Evolutionary conservation across 371 early-diverging fungal species (phyloP).

Genomic region (Syncephalastrum monosporum): DNA sequence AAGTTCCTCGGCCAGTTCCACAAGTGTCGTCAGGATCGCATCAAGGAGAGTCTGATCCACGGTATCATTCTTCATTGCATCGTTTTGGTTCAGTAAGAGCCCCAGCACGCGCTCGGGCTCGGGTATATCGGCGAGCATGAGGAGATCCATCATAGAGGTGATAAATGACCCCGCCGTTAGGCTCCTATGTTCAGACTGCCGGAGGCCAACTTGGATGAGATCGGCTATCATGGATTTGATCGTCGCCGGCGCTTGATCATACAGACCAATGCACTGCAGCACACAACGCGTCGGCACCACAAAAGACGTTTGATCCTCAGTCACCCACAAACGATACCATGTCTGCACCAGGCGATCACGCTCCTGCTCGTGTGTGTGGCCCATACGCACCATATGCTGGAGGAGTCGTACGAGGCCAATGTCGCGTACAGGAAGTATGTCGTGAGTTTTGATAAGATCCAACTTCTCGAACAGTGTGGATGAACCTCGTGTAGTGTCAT

Average conservation of each 20-base stretch:
- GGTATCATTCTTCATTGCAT: too few species aligned
- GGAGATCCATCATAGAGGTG: conserved; percentile 30
- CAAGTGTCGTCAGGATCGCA: too few species aligned
- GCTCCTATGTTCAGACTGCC: conserved; percentile 1
- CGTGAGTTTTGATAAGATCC: conserved; percentile 23
- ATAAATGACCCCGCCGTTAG: conserved; percentile 10
- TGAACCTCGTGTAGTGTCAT: conserved; percentile 2
- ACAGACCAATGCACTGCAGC: conserved; percentile 34
- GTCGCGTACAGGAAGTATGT: conserved; percentile 22
- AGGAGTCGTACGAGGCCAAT: conserved; percentile 33
- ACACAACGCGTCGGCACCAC: conserved; percentile 36
- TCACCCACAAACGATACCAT: conserved; percentile 32
- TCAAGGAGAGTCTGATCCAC: too few species aligned
- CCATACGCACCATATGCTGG: conserved; percentile 31
- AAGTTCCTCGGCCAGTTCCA: too few species aligned
- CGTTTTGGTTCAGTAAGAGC: conserved; percentile 12
- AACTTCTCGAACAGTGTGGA: conserved; percentile 11
- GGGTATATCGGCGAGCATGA: conserved; percentile 34
- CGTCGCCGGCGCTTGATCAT: conserved; percentile 39
- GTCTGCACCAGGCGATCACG: conserved; percentile 15
- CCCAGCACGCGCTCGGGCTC: conserved; percentile 35
- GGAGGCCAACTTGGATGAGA: conserved; percentile 21
- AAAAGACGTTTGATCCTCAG: conserved; percentile 5
- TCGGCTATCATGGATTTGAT: conserved; percentile 34
- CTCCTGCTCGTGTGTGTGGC: conserved; percentile 20